A percentile compares a stretch with the other conserved stretches of the same genome.
Conservation (phyloP, 768 basidiomycete genomes). For the Cubamyces lactineus region DNA sequence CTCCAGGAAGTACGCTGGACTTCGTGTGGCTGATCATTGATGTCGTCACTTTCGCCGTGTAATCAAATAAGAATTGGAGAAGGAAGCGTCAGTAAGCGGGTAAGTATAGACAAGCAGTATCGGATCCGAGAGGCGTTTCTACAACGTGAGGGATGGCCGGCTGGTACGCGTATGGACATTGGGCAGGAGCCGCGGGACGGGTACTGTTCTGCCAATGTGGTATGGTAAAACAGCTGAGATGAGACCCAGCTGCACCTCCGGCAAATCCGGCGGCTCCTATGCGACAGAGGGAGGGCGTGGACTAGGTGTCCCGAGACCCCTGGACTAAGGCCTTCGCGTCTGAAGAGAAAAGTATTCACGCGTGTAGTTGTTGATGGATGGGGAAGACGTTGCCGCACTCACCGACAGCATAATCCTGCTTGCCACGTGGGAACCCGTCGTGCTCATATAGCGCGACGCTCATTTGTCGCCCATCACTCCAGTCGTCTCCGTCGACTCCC, state of each 20-base stretch:
- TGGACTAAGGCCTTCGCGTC: background rate
- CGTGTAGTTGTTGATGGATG: background rate
- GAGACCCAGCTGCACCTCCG: background rate
- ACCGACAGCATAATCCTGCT: conserved; percentile 26
- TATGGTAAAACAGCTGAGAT: background rate
- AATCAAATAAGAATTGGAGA: too few species aligned
- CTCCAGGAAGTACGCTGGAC: too few species aligned
- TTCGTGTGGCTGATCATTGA: too few species aligned
- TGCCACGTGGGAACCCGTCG: conserved; percentile 22
- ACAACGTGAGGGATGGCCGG: background rate
- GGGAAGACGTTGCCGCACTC: conserved; percentile 1
- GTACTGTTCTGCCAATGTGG: background rate
- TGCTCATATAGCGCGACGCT: conserved; percentile 25
- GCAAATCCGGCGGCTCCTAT: background rate
- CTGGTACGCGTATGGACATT: background rate
- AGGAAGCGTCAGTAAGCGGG: too few species aligned
- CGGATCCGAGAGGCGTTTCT: too few species aligned
- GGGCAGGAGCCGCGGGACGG: too few species aligned
- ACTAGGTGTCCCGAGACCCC: background rate
- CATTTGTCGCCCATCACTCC: conserved; percentile 23
- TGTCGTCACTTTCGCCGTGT: too few species aligned
- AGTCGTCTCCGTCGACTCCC: conserved; percentile 20
- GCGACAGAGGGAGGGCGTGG: background rate
- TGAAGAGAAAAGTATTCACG: background rate
- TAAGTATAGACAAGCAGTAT: too few species aligned